Evolutionary conservation across 228 moss, liverwort and hornwort species (phyloP).

Genomic region (Sphagnum magellanicum): DNA sequence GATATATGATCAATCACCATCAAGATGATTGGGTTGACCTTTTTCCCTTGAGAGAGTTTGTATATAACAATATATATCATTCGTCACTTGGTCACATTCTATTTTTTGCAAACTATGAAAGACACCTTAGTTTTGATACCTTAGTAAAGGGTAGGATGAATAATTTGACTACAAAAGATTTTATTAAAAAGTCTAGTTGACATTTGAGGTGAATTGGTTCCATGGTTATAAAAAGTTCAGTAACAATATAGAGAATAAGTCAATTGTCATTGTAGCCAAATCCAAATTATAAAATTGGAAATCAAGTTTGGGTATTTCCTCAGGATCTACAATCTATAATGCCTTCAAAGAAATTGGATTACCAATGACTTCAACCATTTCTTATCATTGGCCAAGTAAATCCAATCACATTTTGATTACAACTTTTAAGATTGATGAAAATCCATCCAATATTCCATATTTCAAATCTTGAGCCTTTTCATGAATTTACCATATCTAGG

Average conservation of each 20-base stretch:
- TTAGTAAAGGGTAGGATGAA: neutral
- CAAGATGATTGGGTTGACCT: neutral
- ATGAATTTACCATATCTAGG: neutral
- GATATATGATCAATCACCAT: neutral
- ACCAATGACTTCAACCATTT: constrained; percentile 1
- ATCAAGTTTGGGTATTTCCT: constrained; percentile 1
- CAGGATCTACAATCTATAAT: neutral
- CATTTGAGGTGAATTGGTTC: neutral
- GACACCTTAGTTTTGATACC: neutral
- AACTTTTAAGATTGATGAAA: neutral
- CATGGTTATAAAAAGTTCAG: too few species aligned
- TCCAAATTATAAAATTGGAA: neutral
- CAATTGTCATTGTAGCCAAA: too few species aligned
- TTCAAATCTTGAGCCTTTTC: neutral
- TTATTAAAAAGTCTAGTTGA: neutral
- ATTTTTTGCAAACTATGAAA: neutral
- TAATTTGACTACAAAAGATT: neutral
- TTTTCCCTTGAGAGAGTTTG: neutral
- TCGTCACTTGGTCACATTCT: neutral
- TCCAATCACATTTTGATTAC: neutral
- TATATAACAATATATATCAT: neutral
- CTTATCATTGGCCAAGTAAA: neutral
- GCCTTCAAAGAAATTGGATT: constrained; percentile 3
- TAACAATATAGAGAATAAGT: neutral
- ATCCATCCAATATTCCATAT: neutral